A percentile compares a stretch with the other conserved stretches of the same genome.
These are phyloP conservation scores for Erysimum cheiri DNA, from an alignment of 441 rosid species.

Conservation along the genomic window DNA sequence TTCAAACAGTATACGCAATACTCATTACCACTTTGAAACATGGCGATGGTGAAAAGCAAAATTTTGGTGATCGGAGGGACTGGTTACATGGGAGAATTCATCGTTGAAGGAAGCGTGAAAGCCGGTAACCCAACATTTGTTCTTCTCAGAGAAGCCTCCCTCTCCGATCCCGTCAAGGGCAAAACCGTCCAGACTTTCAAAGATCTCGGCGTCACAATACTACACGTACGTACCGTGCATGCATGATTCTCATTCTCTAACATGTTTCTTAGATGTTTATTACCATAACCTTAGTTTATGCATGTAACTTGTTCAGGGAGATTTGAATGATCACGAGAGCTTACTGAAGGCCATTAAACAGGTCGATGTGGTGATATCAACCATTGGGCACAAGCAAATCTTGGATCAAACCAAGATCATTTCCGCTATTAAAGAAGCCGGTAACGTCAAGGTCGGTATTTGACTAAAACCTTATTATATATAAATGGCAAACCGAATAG, in stretches of 20 bases:
- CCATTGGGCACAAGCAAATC: slow-evolving; percentile 51
- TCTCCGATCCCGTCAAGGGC: slow-evolving; percentile 51
- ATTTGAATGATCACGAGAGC: slow-evolving; percentile 54
- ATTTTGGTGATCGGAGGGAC: slow-evolving; percentile 64
- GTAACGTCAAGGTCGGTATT: slow-evolving; percentile 53
- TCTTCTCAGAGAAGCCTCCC: slow-evolving; percentile 52
- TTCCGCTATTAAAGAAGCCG: slow-evolving; percentile 67
- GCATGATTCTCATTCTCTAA: slow-evolving; percentile 5
- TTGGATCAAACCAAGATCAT: slow-evolving; percentile 62
- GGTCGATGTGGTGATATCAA: slow-evolving; percentile 66
- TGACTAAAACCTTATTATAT: not conserved
- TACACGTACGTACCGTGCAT: slow-evolving; percentile 39
- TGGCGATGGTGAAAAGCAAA: slow-evolving; percentile 39
- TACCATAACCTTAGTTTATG: not conserved
- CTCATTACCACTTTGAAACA: no score
- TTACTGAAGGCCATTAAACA: slow-evolving; percentile 60
- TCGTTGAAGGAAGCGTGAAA: slow-evolving; percentile 52
- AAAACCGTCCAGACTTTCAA: slow-evolving; percentile 50
- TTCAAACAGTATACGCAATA: not conserved
- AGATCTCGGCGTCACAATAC: slow-evolving; percentile 52
- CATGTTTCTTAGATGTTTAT: not conserved
- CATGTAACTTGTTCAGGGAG: slow-evolving; percentile 40
- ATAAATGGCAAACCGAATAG: not conserved
- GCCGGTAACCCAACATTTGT: slow-evolving; percentile 56
- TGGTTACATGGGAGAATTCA: slow-evolving; percentile 59